Conservation (phyloP, 2,329 filamentous ascomycete species). For the Nothophaeocryptopus gaeumannii region DNA sequence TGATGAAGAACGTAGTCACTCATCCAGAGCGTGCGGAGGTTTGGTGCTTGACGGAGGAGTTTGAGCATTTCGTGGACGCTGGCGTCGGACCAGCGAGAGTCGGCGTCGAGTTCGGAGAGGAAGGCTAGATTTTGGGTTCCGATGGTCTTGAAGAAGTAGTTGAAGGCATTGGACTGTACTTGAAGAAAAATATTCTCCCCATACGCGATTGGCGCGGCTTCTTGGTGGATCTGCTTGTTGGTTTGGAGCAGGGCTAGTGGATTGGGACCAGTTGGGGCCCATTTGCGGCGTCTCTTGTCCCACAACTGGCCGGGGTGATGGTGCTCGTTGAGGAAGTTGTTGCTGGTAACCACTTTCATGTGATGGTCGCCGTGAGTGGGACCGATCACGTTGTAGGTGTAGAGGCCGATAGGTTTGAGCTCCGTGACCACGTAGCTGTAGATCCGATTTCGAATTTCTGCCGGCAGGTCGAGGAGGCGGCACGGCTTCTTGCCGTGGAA, state of each 20-base stretch:
- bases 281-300: neutral
- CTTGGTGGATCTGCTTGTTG: slow-evolving; percentile 17
- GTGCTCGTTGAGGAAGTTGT: neutral
- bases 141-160: neutral
- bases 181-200: neutral
- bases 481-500: slow-evolving; percentile 11
- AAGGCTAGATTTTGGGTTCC: neutral
- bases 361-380: neutral
- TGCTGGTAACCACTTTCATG: neutral
- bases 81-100: too few relatives aligned
- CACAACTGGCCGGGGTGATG: neutral
- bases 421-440: slow-evolving; percentile 17
- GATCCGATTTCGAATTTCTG: slow-evolving; percentile 21
- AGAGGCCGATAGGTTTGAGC: neutral
- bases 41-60: neutral
- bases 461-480: slow-evolving; percentile 21
- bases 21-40: neutral
- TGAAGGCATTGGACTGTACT: neutral
- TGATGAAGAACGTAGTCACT: neutral
- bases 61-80: neutral
- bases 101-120: neutral
- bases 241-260: slow-evolving; percentile 10
- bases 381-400: neutral
- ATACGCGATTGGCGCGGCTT: slow-evolving; percentile 15
- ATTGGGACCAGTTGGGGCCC: neutral